phyloP scores from a whole-genome alignment of 1,139 yeast genomes.

The Blastobotrys ciferrii region DNA sequence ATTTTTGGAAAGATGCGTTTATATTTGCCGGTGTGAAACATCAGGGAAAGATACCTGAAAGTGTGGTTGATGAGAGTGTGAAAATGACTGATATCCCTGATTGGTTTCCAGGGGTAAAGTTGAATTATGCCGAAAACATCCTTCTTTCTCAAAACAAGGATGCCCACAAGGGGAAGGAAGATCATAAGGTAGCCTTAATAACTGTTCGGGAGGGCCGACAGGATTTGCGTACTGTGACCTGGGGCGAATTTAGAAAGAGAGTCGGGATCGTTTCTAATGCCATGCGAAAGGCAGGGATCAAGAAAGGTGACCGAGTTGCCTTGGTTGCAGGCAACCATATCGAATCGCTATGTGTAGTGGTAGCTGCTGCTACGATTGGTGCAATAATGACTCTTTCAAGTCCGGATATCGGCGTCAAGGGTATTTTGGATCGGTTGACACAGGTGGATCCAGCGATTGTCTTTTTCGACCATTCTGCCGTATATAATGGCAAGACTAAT shows the following conservation, averaged over 20 bases:
- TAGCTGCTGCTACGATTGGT: slow-evolving; percentile 4
- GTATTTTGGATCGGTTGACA: slow-evolving; percentile 2
- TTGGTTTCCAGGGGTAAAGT: slow-evolving; percentile 5
- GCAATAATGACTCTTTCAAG: slow-evolving; percentile 6
- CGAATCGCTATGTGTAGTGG: neutral
- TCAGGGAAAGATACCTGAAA: neutral
- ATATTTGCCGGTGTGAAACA: neutral
- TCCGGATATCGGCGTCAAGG: slow-evolving; percentile 5
- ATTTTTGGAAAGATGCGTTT: slow-evolving; percentile 4
- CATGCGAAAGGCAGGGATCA: slow-evolving; percentile 4
- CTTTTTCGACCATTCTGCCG: slow-evolving; percentile 9
- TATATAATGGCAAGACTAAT: slow-evolving; percentile 2
- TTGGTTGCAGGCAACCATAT: slow-evolving; percentile 3
- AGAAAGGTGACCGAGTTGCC: slow-evolving; percentile 6
- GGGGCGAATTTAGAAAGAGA: slow-evolving; percentile 1
- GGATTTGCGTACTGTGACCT: neutral
- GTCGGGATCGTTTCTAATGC: slow-evolving; percentile 4
- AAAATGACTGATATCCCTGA: slow-evolving; percentile 1
- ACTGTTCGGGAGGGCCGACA: neutral
- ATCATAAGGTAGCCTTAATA: neutral
- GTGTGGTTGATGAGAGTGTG: slow-evolving; percentile 3
- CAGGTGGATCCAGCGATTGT: slow-evolving; percentile 8
- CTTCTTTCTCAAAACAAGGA: neutral
- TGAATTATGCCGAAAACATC: slow-evolving; percentile 6
- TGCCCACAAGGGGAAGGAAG: neutral